Percentiles rank a stretch among this genome's conserved stretches.
phyloP scores from a whole-genome alignment of 2,329 filamentous ascomycete genomes.

The Fusarium piperis region DNA sequence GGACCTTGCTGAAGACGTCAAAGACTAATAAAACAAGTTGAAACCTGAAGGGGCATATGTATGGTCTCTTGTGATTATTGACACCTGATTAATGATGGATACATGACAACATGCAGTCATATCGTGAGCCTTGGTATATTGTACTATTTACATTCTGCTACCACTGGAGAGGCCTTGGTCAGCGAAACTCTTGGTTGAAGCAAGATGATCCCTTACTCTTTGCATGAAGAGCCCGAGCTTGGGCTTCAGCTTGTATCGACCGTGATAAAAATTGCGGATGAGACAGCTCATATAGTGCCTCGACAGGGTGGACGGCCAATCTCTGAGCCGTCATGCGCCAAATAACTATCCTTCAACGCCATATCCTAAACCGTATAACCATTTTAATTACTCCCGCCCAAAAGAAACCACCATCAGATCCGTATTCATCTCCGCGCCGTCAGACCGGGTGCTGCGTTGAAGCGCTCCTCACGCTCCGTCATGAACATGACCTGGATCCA shows the following conservation, averaged over 20 bases:
- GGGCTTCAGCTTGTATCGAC: neutral
- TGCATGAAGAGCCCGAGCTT: neutral
- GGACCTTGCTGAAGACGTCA: constrained; percentile 32
- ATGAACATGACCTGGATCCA: constrained; percentile 99
- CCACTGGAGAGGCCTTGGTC: constrained; percentile 4
- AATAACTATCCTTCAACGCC: constrained; percentile 28
- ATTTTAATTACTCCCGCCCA: neutral
- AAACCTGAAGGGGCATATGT: constrained; percentile 9
- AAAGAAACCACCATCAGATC: neutral
- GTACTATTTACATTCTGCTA: neutral
- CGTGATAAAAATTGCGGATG: neutral
- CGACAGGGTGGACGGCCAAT: neutral
- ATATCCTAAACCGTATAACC: constrained; percentile 17
- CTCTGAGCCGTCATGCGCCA: neutral
- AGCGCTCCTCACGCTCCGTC: constrained; percentile 96
- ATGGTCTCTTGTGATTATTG: neutral
- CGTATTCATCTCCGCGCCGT: constrained; percentile 56
- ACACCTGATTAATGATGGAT: neutral
- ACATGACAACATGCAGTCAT: neutral
- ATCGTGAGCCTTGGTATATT: neutral
- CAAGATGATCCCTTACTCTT: constrained; percentile 18
- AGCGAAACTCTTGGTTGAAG: constrained; percentile 10
- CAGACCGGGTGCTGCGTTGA: constrained; percentile 71
- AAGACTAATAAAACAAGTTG: constrained; percentile 24
- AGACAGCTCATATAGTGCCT: neutral